Evolutionary conservation across 768 basidiomycete species (phyloP), one percentile per base, ranked within the genome.

Genomic region (Collybia sordida): DNA sequence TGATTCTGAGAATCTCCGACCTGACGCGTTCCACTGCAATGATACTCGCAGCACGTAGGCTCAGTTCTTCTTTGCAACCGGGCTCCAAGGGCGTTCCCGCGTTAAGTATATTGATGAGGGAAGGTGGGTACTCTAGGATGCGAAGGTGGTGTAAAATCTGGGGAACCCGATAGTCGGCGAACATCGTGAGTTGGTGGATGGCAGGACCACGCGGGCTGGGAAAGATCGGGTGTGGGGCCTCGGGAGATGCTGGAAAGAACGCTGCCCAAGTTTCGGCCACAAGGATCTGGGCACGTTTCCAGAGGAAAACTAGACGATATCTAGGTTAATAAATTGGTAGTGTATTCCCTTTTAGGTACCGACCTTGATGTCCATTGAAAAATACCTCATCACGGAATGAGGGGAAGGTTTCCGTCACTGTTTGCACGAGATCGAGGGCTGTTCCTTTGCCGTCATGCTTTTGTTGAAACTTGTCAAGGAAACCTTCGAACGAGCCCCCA

Each of bases 191-290:
- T 42, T 83, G 70, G 43, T 79, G 74, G 53, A 93, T 89, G 31
- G 74, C 73, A 17, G 85, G 71, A 4, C 85, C 86, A 8, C 63
- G 63, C 6, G 58, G 45, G 14, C 76, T 71, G 3, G 87, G 86
- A 68, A 94, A 90, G 37, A 93, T 69, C 3, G 91, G 92, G 63
- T 94, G 92, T 0, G 72, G 58, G 6, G 63, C 49, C 6, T 68
- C 56, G 9, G 69, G 51, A 2, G 72, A 65, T 3, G 69, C 60
- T 1, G 90, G 90, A 64, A 87, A 89, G 73, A 94, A 93, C 2
- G 93, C 92, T 1, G 93, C 93, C 93, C 91, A 94, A 0, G 83
- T 85, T 63, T 96, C 93, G 0, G 93, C 93, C 25, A 94, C 86
- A 34, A 95, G 77, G 49, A 96, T 96, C 56, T 96, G 93, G 1